Percentiles rank a stretch among this genome's conserved stretches.
phyloP scores from a whole-genome alignment of 352 stramenopile genomes.

The Ophiocytium majus region DNA sequence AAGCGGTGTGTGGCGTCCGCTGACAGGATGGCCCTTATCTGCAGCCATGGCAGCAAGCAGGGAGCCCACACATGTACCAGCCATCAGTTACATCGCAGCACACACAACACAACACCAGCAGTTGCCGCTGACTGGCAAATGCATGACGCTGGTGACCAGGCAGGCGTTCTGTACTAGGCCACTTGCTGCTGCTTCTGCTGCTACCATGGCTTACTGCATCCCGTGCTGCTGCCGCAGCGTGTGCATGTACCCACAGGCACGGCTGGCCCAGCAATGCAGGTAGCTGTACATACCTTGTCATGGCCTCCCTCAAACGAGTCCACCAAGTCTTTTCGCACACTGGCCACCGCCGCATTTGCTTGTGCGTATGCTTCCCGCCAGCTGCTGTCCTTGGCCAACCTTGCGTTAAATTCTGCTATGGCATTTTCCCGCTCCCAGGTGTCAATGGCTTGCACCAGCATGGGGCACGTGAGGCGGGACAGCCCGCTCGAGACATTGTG shows the following conservation, averaged over 20 bases:
- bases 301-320: neutral
- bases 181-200: too few relatives aligned
- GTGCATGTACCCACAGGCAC: too few relatives aligned
- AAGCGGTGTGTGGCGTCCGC: neutral
- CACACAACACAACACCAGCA: too few relatives aligned
- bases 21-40: neutral
- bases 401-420: neutral
- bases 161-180: too few relatives aligned
- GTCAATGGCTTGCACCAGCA: neutral
- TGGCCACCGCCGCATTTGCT: neutral
- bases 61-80: too few relatives aligned
- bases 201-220: too few relatives aligned
- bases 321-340: conserved; percentile 2
- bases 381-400: neutral
- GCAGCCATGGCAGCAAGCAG: too few relatives aligned
- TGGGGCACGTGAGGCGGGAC: neutral
- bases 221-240: too few relatives aligned
- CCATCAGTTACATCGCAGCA: too few relatives aligned
- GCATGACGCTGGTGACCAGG: too few relatives aligned
- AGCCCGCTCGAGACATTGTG: conserved; percentile 5
- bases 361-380: neutral
- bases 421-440: neutral
- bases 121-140: too few relatives aligned
- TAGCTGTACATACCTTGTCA: neutral
- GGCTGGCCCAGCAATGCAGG: too few relatives aligned